A percentile compares a stretch with the other conserved stretches of the same genome.
These are phyloP conservation scores for Xerocomellus amylosporus DNA, from an alignment of 768 basidiomycete species.

Conservation along the genomic window DNA sequence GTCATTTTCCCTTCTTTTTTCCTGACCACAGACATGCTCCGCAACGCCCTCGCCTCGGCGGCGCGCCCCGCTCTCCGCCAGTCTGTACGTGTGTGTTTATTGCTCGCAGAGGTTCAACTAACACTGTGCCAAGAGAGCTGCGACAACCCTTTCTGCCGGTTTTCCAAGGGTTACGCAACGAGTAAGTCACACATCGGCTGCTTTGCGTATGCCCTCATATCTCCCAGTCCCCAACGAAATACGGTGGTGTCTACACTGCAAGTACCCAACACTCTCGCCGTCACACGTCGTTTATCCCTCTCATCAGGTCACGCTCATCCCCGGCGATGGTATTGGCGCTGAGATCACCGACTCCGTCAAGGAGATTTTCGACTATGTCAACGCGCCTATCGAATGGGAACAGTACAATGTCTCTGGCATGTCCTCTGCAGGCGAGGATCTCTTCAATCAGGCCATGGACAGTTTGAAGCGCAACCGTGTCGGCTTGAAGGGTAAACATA, in stretches of 20 bases:
- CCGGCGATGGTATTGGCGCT: conserved; percentile 95
- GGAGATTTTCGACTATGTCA: conserved; percentile 96
- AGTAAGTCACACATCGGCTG: conserved; percentile 40
- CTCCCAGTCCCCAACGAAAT: conserved; percentile 77
- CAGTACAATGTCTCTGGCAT: conserved; percentile 97
- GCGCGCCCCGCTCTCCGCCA: conserved; percentile 52
- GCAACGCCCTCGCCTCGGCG: conserved; percentile 57
- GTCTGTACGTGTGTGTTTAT: conserved; percentile 43
- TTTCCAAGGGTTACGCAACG: conserved; percentile 73
- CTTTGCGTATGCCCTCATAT: conserved; percentile 4
- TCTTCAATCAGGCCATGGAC: conserved; percentile 98
- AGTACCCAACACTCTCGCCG: conserved; percentile 24
- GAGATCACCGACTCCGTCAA: conserved; percentile 99
- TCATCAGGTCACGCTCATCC: conserved; percentile 87
- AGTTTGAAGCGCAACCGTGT: conserved; percentile 96
- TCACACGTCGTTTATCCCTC: conserved; percentile 22
- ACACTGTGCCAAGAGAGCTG: conserved; percentile 49
- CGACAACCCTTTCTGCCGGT: conserved; percentile 74
- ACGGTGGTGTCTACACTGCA: conserved; percentile 91
- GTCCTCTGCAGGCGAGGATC: conserved; percentile 88
- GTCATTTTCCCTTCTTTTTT: conserved; percentile 22
- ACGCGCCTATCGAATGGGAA: conserved; percentile 99
- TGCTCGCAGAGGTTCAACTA: neutral
- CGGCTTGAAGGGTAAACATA: conserved; percentile 84
- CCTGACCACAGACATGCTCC: conserved; percentile 47